Percentiles rank a stretch among this genome's conserved stretches.
These are phyloP conservation scores for Naganishia onofrii DNA, from an alignment of 768 basidiomycete genomes.

Conservation along the genomic window DNA sequence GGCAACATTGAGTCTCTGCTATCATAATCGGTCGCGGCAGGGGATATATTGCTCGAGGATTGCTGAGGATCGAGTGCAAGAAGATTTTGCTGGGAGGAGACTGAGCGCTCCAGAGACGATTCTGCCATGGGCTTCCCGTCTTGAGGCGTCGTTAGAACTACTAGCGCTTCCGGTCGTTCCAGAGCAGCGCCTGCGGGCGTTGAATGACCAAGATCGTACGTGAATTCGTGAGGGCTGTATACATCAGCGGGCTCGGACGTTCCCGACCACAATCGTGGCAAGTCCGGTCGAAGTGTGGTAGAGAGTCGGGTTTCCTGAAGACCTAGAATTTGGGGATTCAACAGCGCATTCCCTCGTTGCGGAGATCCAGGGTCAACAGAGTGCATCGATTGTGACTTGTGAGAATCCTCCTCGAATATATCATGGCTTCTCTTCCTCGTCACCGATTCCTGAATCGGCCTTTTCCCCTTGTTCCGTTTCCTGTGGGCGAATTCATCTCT, in stretches of 20 bases:
- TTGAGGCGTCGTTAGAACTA: not conserved
- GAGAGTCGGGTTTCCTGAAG: not conserved
- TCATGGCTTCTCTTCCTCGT: not conserved
- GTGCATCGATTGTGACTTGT: not conserved
- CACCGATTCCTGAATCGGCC: not conserved
- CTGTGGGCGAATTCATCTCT: slow-evolving; percentile 87
- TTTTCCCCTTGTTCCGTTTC: slow-evolving; percentile 6
- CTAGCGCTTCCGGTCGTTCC: not conserved
- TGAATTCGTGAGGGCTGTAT: not conserved
- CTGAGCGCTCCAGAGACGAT: not conserved
- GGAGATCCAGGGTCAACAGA: not conserved
- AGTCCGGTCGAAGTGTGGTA: not conserved
- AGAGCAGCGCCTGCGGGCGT: not conserved
- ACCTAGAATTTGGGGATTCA: not conserved
- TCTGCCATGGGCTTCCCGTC: not conserved
- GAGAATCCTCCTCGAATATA: not conserved
- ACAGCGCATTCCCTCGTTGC: not conserved
- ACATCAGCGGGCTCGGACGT: slow-evolving; percentile 36
- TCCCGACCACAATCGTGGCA: slow-evolving; percentile 54
- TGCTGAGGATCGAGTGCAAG: not conserved
- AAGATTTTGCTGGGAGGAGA: not conserved
- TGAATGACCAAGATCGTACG: not conserved
- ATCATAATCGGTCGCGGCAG: not conserved
- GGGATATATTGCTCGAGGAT: not conserved
- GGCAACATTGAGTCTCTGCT: not conserved